Conservation (phyloP, 169 alveolate species). For the Plasmodium relictum region DNA sequence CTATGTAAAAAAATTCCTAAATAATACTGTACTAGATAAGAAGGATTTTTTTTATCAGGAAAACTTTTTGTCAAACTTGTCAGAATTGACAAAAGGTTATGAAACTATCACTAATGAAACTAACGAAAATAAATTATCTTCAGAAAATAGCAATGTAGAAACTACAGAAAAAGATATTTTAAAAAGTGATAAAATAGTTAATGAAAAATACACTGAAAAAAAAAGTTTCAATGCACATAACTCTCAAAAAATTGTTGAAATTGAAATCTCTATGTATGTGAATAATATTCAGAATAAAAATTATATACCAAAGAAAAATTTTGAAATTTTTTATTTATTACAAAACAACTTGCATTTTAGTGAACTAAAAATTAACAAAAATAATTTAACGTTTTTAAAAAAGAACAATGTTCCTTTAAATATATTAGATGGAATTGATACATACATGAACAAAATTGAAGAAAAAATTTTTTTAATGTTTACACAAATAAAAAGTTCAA, state of each 20-base stretch:
- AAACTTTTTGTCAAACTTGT: constrained; percentile 7
- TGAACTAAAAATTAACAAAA: constrained; percentile 45
- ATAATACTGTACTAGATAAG: constrained; percentile 10
- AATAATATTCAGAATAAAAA: constrained; percentile 45
- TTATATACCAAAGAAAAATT: constrained; percentile 43
- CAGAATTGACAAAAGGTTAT: not conserved
- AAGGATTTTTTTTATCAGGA: constrained; percentile 42
- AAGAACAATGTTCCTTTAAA: not conserved
- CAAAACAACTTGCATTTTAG: constrained; percentile 10
- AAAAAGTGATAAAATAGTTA: too few species aligned
- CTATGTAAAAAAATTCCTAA: constrained; percentile 24
- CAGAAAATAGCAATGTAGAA: not conserved
- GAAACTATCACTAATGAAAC: too few species aligned
- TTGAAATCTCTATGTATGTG: not conserved
- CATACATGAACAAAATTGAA: constrained; percentile 23
- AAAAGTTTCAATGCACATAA: too few species aligned
- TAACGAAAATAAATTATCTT: not conserved
- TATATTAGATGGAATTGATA: constrained; percentile 18
- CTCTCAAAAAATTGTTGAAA: too few species aligned
- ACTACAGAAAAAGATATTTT: not conserved
- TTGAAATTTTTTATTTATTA: constrained; percentile 33
- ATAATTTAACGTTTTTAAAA: constrained; percentile 19
- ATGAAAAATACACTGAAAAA: too few species aligned
- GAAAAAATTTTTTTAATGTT: constrained; percentile 32
- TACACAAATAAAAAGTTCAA: constrained; percentile 48